These are phyloP conservation scores for Salix dunnii DNA, from an alignment of 345 rosid species.

Conservation along the genomic window DNA sequence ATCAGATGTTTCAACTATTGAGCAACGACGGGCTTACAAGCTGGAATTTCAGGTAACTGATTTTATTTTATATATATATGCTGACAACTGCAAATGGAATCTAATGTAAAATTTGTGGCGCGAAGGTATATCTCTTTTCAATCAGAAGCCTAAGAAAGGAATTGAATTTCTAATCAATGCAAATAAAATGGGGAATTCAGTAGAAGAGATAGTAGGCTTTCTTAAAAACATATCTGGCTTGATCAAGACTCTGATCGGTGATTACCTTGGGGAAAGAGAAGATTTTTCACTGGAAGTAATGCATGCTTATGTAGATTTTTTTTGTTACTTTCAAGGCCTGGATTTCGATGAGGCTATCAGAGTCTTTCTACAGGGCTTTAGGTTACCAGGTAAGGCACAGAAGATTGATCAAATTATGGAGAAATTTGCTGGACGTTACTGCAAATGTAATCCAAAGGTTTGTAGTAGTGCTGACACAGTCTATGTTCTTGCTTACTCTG, in stretches of 20 bases:
- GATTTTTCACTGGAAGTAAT: constrained; percentile 89
- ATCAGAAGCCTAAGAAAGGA: constrained; percentile 93
- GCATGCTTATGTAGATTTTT: constrained; percentile 97
- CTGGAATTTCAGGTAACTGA: constrained; percentile 89
- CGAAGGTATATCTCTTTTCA: constrained; percentile 99
- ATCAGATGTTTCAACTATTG: constrained; percentile 80
- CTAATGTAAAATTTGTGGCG: constrained; percentile 61
- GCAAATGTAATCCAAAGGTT: constrained; percentile 93
- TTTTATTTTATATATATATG: constrained; percentile 5
- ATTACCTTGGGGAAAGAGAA: constrained; percentile 98
- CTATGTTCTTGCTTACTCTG: constrained; percentile 97
- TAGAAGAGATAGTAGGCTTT: constrained; percentile 92
- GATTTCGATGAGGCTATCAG: constrained; percentile 97
- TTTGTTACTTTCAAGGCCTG: constrained; percentile 80
- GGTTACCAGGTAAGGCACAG: constrained; percentile 99
- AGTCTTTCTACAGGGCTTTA: constrained; percentile 76
- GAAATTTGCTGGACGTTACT: constrained; percentile 92
- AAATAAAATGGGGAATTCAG: constrained; percentile 85
- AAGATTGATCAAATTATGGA: constrained; percentile 99
- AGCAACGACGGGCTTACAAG: constrained; percentile 99
- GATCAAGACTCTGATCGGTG: constrained; percentile 87
- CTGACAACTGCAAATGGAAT: constrained; percentile 21
- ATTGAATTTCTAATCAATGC: constrained; percentile 94
- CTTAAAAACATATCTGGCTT: constrained; percentile 85
- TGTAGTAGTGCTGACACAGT: constrained; percentile 96